A percentile compares a stretch with the other conserved stretches of the same genome.
Conservation (phyloP, 345 rosid genomes). For the Abelmoschus esculentus region DNA sequence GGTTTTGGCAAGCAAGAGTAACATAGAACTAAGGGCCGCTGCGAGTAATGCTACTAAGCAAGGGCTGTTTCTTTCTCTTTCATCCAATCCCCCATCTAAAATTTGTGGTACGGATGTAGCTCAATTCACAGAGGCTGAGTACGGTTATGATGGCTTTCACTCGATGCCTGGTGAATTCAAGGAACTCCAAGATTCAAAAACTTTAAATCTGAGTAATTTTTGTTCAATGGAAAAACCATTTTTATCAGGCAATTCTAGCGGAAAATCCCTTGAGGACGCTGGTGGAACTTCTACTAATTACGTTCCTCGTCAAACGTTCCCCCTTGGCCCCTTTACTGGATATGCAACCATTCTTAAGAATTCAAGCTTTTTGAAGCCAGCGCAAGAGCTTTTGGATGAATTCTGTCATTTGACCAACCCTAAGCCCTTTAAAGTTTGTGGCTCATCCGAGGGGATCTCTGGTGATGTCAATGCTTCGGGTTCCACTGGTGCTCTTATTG, state of each 20-base stretch:
- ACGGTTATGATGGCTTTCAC: slow-evolving; percentile 11
- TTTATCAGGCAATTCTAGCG: slow-evolving; percentile 14
- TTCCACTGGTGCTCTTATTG: not conserved
- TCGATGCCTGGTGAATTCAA: slow-evolving; percentile 7
- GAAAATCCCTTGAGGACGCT: slow-evolving; percentile 26
- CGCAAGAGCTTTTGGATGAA: slow-evolving; percentile 44
- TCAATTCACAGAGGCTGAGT: slow-evolving; percentile 21
- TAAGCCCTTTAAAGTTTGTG: slow-evolving; percentile 6
- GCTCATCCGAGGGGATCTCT: slow-evolving; percentile 14
- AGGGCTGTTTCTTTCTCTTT: slow-evolving; percentile 46
- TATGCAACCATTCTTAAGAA: slow-evolving; percentile 55
- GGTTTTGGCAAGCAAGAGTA: slow-evolving; percentile 13
- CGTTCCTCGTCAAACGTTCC: slow-evolving; percentile 31
- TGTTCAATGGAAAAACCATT: slow-evolving; percentile 22
- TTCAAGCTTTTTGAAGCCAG: slow-evolving; percentile 50
- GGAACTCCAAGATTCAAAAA: slow-evolving; percentile 18
- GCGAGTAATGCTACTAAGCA: slow-evolving; percentile 20
- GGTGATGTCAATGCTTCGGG: slow-evolving; percentile 17
- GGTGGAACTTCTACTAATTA: slow-evolving; percentile 20
- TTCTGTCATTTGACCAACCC: slow-evolving; percentile 22
- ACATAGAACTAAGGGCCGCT: no score
- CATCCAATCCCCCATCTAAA: slow-evolving; percentile 32
- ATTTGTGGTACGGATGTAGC: not conserved
- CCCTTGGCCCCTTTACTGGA: slow-evolving; percentile 73
- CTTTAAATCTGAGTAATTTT: not conserved